Conservation (phyloP, 805 yeast genomes). For the Hanseniaspora mollemarum region DNA sequence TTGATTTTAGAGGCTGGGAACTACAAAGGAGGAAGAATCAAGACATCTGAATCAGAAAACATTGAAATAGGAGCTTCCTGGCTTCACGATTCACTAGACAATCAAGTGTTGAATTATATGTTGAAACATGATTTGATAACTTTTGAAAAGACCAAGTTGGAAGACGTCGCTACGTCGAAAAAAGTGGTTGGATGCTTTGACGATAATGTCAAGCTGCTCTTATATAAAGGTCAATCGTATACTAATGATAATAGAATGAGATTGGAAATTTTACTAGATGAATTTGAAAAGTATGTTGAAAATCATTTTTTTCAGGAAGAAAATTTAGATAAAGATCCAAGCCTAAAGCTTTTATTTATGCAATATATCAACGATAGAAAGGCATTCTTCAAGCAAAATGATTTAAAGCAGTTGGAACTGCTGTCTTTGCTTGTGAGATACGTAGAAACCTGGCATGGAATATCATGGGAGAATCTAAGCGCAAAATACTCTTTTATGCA, state of each 20-base stretch:
- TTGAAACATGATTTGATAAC: conserved; percentile 6
- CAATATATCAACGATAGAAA: conserved; percentile 37
- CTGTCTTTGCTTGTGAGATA: conserved; percentile 40
- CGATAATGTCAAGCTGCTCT: conserved; percentile 11
- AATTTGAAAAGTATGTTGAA: conserved; percentile 49
- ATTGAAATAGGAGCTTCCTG: conserved; percentile 82
- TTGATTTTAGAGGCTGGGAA: conserved; percentile 52
- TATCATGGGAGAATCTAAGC: conserved; percentile 54
- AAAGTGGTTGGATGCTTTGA: conserved; percentile 15
- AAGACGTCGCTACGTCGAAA: conserved; percentile 20
- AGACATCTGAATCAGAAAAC: conserved; percentile 26
- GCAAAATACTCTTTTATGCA: conserved; percentile 58
- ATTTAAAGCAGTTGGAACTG: conserved; percentile 42
- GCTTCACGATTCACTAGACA: conserved; percentile 74
- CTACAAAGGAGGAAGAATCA: conserved; percentile 54
- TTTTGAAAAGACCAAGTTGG: not conserved
- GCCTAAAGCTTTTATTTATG: conserved; percentile 38
- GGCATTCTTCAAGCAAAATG: conserved; percentile 39
- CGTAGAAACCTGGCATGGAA: conserved; percentile 72
- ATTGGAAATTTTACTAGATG: conserved; percentile 40
- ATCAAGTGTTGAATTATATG: conserved; percentile 27
- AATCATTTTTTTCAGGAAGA: conserved; percentile 37
- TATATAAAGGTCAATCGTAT: conserved; percentile 20
- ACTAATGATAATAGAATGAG: conserved; percentile 26
- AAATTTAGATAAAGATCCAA: conserved; percentile 40